A percentile compares a stretch with the other conserved stretches of the same genome.
phyloP scores from a whole-genome alignment of 306 rosid species.

The Vicia sativa region DNA sequence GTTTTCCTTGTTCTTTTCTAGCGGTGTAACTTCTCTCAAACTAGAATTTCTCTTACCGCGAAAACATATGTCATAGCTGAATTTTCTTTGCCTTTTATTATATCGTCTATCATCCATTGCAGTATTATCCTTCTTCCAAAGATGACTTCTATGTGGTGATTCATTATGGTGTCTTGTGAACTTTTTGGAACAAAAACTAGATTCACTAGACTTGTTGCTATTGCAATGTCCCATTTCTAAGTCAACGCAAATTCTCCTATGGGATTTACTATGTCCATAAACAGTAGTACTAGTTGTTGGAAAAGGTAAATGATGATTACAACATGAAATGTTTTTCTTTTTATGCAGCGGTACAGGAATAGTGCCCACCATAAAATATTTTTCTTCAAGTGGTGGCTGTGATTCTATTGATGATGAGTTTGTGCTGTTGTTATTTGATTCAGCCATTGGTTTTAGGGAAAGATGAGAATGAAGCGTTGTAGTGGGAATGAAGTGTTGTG shows the following conservation, averaged over 20 bases:
- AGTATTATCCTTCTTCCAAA: slow-evolving; percentile 31
- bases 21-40: neutral
- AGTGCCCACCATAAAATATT: too few relatives aligned
- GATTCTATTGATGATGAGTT: neutral
- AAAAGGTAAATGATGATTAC: neutral
- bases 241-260: slow-evolving; percentile 27
- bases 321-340: neutral
- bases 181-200: neutral
- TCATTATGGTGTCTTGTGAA: neutral
- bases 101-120: neutral
- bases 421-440: neutral
- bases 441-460: neutral
- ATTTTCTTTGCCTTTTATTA: neutral
- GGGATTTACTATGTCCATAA: neutral
- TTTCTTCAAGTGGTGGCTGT: neutral
- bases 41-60: neutral
- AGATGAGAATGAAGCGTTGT: neutral
- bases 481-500: neutral
- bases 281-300: neutral
- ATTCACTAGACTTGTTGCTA: too few relatives aligned
- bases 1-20: slow-evolving; percentile 15
- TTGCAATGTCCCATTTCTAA: neutral
- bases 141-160: slow-evolving; percentile 26
- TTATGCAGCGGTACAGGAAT: neutral
- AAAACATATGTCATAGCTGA: slow-evolving; percentile 54